A percentile compares a stretch with the other conserved stretches of the same genome.
Conservation (phyloP, 2,329 filamentous ascomycete species). For the Fusarium bulbicola region DNA sequence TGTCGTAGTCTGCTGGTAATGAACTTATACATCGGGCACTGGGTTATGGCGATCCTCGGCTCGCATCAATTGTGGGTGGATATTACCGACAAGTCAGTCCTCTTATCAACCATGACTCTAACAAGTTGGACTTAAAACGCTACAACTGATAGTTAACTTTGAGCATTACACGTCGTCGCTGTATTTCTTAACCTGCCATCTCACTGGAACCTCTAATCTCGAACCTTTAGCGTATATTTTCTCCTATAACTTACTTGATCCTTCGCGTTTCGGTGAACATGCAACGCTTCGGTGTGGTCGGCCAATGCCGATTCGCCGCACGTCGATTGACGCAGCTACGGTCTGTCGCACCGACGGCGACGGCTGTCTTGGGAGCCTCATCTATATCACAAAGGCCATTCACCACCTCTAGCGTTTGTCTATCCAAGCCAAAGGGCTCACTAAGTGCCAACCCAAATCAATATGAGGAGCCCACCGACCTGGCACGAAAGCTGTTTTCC, state of each 20-base stretch:
- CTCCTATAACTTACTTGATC: neutral
- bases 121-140: neutral
- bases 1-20: neutral
- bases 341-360: conserved; percentile 20
- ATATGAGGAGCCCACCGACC: conserved; percentile 34
- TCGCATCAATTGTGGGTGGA: conserved; percentile 33
- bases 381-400: conserved; percentile 15
- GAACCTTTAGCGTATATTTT: neutral
- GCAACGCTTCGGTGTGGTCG: conserved; percentile 39
- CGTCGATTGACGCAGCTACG: conserved; percentile 31
- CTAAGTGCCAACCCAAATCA: conserved; percentile 31
- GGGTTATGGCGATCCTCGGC: conserved; percentile 26
- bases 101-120: conserved; percentile 34
- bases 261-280: conserved; percentile 9
- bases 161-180: neutral
- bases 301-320: conserved; percentile 41
- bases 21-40: neutral
- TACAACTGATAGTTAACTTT: neutral
- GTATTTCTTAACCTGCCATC: neutral
- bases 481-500: conserved; percentile 40
- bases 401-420: conserved; percentile 12
- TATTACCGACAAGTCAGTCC: conserved; percentile 34
- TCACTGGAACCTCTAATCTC: neutral
- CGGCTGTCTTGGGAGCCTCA: conserved; percentile 2
- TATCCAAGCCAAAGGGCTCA: conserved; percentile 37